Base-by-base conservation (phyloP, 306 rosid species). In the Glycine latifolia region DNA sequence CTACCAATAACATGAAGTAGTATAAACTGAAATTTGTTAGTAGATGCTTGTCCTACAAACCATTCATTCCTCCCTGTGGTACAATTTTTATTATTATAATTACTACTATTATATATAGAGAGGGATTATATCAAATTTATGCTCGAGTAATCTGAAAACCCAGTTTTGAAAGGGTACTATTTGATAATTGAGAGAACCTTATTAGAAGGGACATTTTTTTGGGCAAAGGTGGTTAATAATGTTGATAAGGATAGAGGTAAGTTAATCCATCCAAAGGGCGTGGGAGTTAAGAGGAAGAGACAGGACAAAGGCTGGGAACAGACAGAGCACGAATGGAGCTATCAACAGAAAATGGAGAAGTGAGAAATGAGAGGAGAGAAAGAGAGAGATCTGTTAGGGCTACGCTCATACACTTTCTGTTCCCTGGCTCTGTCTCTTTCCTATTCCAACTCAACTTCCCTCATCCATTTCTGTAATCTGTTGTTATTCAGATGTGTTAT, bases 331-430 rank as follows among this genome's bases (percentile, higher is more conserved):
- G 97, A 88, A 90, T 91, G 93, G 89, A 88, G 87, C 84, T 73
- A 69, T 78, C 88, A 71, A 83, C 92, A 85, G 89, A 68, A 63
- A 69, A 13, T 26, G 49, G 72, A 5, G 47, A 20, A 49, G 10
- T 31, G 55, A 65, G 71, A 49, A 37, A 10, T 35, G 35, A 47
- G 31, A 53, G 12, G 31, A 26, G 31, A 26, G 31, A 26, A 4
- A 37, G 41, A 37, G 41, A 37, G 10, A 17, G 4, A 48, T 55
- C 90, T 85, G 90, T 87, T 88, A 90, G 81, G 86, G 77, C 87
- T 82, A 89, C 84, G 78, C 97, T 88, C 97, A 94, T 94, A 97
- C 97, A 94, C 97, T 91, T 97, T 20, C 95, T 94, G 95, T 91
- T 93, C 97, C 97, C 98, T 93, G 98, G 97, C 94, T 92, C 20